Evolutionary conservation across 805 yeast species (phyloP).

Genomic region (Millerozyma acaciae): DNA sequence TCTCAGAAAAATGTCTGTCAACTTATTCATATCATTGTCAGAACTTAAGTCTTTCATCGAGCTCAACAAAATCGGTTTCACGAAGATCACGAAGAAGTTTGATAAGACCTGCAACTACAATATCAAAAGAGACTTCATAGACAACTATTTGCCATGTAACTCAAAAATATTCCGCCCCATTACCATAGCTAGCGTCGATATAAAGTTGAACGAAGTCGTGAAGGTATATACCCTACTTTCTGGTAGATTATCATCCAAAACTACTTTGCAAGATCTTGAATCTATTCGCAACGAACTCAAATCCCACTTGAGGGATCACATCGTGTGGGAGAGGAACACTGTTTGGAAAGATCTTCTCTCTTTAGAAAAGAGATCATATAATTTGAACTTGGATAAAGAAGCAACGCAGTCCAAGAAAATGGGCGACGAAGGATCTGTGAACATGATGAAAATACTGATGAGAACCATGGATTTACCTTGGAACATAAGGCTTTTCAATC

Average conservation of each 20-base stretch:
- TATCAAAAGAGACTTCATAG: constrained; percentile 56
- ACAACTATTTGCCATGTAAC: constrained; percentile 37
- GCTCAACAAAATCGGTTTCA: constrained; percentile 82
- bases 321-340: constrained; percentile 95
- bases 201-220: constrained; percentile 49
- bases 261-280: constrained; percentile 47
- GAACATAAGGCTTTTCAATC: constrained; percentile 12
- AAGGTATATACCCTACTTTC: constrained; percentile 49
- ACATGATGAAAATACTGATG: constrained; percentile 18
- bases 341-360: constrained; percentile 98
- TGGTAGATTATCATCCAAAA: constrained; percentile 36
- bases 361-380: constrained; percentile 36
- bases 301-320: constrained; percentile 75
- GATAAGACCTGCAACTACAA: constrained; percentile 73
- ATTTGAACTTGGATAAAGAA: constrained; percentile 20
- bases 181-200: constrained; percentile 37
- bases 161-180: constrained; percentile 53
- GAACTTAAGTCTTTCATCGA: constrained; percentile 83
- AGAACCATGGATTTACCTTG: constrained; percentile 19
- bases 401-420: constrained; percentile 16
- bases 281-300: constrained; percentile 43
- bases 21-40: constrained; percentile 67
- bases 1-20: constrained; percentile 60
- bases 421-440: constrained; percentile 20
- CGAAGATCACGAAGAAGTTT: constrained; percentile 86